phyloP scores from a whole-genome alignment of 306 rosid genomes.

The Citrullus amarus region DNA sequence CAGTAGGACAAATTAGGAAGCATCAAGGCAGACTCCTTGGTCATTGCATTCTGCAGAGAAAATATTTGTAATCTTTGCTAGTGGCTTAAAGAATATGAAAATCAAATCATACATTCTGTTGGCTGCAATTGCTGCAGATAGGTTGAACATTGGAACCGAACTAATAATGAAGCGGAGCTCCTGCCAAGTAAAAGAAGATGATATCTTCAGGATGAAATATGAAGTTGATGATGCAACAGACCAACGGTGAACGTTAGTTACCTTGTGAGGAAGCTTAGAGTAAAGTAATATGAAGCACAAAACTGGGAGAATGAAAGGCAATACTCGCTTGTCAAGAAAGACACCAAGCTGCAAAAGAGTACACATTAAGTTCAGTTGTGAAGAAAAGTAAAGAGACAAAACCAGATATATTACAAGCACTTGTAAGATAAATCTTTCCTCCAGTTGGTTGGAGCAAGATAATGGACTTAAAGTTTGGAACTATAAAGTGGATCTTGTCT shows the following conservation, averaged over 20 bases:
- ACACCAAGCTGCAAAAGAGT: conserved; percentile 65
- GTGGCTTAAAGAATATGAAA: neutral
- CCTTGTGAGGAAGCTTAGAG: conserved; percentile 98
- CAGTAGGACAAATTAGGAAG: neutral
- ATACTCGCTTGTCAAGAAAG: conserved; percentile 62
- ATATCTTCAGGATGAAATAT: neutral
- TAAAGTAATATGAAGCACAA: conserved; percentile 71
- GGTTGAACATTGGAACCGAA: conserved; percentile 80
- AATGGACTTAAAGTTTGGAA: neutral
- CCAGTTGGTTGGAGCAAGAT: neutral
- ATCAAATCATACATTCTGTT: conserved; percentile 57
- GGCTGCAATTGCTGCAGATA: conserved; percentile 82
- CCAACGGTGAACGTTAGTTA: conserved; percentile 12
- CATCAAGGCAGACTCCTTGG: neutral
- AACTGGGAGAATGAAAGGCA: conserved; percentile 46
- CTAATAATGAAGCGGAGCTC: conserved; percentile 86
- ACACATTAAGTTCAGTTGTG: conserved; percentile 16
- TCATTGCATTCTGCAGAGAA: neutral
- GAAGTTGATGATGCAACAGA: neutral
- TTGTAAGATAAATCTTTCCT: neutral
- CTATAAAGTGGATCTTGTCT: neutral
- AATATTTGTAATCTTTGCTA: neutral
- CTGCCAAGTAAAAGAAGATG: conserved; percentile 36
- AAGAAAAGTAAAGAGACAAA: neutral
- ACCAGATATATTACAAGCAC: neutral